These are phyloP conservation scores for Penicillium sp. DNA, from an alignment of 2,329 filamentous ascomycete genomes.

Conservation along the genomic window DNA sequence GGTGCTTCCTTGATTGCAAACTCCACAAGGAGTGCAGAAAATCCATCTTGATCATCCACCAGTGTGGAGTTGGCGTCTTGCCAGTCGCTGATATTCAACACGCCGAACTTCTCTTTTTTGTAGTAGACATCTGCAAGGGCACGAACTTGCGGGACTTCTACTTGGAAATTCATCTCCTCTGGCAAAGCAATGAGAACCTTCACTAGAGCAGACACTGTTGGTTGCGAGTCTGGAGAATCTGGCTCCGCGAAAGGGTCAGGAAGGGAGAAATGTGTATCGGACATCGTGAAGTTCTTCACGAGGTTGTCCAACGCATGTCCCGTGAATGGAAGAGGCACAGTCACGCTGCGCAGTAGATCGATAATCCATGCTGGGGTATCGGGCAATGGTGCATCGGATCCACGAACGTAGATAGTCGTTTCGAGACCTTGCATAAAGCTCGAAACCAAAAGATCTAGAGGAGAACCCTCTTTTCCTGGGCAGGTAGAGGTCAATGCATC, in stretches of 20 bases:
- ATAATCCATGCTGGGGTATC: constrained; percentile 79
- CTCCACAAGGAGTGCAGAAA: constrained; percentile 67
- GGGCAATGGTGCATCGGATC: constrained; percentile 63
- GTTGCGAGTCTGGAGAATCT: constrained; percentile 67
- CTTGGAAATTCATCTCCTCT: constrained; percentile 78
- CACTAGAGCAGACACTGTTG: constrained; percentile 79
- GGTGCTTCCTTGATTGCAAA: constrained; percentile 76
- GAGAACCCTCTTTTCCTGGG: constrained; percentile 73
- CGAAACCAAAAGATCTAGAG: constrained; percentile 76
- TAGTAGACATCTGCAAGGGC: constrained; percentile 81
- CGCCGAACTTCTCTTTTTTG: constrained; percentile 71
- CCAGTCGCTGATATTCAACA: constrained; percentile 77
- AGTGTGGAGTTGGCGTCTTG: constrained; percentile 78
- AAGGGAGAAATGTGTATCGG: constrained; percentile 79
- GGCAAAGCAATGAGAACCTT: constrained; percentile 76
- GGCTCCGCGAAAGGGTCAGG: constrained; percentile 78
- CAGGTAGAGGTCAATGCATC: constrained; percentile 70
- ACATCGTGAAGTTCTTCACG: constrained; percentile 82
- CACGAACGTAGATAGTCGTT: constrained; percentile 78
- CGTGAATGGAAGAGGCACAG: constrained; percentile 78
- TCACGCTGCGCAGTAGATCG: constrained; percentile 76
- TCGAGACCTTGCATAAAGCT: constrained; percentile 78
- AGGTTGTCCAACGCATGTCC: constrained; percentile 77
- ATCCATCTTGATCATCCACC: constrained; percentile 57
- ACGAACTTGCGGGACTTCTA: constrained; percentile 73